Evolutionary conservation across 345 rosid genomes (phyloP), one percentile per base, ranked within the genome.

Genomic region (Microcos paniculata): DNA sequence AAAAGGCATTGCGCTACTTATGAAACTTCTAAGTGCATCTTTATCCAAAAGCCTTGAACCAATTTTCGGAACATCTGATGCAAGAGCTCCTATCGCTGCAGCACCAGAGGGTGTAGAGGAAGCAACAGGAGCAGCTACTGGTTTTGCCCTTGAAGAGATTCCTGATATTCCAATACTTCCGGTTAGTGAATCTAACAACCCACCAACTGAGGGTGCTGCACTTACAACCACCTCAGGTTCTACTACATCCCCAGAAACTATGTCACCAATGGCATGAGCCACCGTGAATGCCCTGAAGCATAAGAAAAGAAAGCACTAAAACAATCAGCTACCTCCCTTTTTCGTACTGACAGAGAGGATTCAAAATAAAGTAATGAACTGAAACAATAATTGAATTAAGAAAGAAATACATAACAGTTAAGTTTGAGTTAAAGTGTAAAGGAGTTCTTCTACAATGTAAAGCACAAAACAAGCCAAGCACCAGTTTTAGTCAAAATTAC

Each of bases 101-200:
- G 91, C 33, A 23, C 88, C 85, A 43, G 90, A 78, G 13, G 92
- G 81, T 51, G 85, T 58, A 35, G 90, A 86, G 81, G 98, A 83
- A 65, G 93, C 87, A 87, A 87, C 88, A 4, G 97, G 90, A 53
- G 90, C 91, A 62, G 97, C 90, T 11, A 86, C 85, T 40, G 98
- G 96, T 77, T 92, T 95, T 38, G 92, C 83, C 82, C 98, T 93
- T 31, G 99, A 85, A 9, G 98, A 88, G 76, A 94, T 90, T 62
- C 88, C 86, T 1, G 94, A 80, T 81, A 90, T 90, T 76, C 98
- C 99, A 68, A 92, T 91, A 81, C 96, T 92, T 58, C 99, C 98
- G 62, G 98, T 95, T 48, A 95, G 82, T n/a, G 99, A 93, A 84
- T 95, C 99, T 78, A 95, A 87, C 87, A 95, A 76, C 16, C 98